phyloP scores from a whole-genome alignment of 305 asterid species.

The Stenogyne calaminthoides region DNA sequence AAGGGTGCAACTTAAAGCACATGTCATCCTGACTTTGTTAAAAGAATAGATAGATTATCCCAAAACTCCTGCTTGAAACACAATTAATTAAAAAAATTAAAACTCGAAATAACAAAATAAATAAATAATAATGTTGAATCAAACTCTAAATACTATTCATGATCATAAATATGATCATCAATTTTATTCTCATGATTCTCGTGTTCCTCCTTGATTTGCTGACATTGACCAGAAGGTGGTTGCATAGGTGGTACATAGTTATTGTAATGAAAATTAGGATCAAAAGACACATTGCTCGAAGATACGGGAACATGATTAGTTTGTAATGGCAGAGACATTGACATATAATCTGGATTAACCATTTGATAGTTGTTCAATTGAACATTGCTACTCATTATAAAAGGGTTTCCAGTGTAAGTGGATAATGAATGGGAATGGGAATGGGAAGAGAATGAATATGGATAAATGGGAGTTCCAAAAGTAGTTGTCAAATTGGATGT shows the following conservation, averaged over 20 bases:
- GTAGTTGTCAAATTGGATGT: too few species aligned
- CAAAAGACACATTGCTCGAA: conserved; percentile 16
- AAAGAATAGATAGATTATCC: too few species aligned
- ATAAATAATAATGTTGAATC: too few species aligned
- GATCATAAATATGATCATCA: conserved; percentile 21
- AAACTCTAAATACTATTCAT: too few species aligned
- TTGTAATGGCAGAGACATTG: conserved; percentile 37
- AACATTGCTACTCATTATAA: conserved; percentile 26
- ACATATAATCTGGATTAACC: conserved; percentile 25
- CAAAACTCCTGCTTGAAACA: too few species aligned
- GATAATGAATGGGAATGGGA: conserved; percentile 36
- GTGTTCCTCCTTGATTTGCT: conserved; percentile 52
- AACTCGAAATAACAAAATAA: too few species aligned
- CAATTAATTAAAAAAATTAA: too few species aligned
- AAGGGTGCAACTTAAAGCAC: too few species aligned
- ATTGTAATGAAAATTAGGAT: conserved; percentile 29
- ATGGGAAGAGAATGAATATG: conserved; percentile 42
- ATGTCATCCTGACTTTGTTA: too few species aligned
- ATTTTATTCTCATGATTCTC: conserved; percentile 40
- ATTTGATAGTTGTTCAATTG: conserved; percentile 32
- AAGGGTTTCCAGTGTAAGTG: conserved; percentile 22
- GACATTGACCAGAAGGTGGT: neutral
- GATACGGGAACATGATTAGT: conserved; percentile 32
- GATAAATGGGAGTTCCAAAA: conserved; percentile 38
- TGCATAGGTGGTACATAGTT: conserved; percentile 24